A percentile compares a stretch with the other conserved stretches of the same genome.
Conservation (phyloP, 768 basidiomycete species). For the Podaxis pistillaris region DNA sequence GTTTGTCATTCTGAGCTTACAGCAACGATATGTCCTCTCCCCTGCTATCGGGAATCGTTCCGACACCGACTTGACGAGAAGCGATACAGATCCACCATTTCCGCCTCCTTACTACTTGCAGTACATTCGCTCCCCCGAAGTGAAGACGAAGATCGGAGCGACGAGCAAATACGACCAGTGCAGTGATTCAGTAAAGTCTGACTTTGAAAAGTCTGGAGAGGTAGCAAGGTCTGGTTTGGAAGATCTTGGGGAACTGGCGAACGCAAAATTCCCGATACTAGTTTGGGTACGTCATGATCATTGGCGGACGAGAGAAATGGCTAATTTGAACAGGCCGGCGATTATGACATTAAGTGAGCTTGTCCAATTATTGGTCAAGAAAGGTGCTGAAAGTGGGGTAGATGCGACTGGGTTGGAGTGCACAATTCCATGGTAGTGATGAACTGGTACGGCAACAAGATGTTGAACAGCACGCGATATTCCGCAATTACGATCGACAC, state of each 20-base stretch:
- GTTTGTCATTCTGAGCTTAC: background rate
- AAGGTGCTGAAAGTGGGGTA: background rate
- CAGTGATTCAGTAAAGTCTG: background rate
- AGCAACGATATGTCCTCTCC: background rate
- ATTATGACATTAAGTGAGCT: slow-evolving; percentile 5
- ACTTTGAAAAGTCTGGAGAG: background rate
- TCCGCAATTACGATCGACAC: background rate
- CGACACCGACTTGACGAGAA: background rate
- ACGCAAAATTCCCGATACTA: background rate
- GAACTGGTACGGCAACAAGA: slow-evolving; percentile 9
- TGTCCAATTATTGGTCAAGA: no score
- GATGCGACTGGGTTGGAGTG: slow-evolving; percentile 11
- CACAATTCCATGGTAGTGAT: slow-evolving; percentile 5
- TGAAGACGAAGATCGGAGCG: slow-evolving; percentile 9
- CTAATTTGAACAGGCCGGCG: slow-evolving; percentile 1
- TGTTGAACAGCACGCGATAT: slow-evolving; percentile 6
- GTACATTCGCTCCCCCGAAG: background rate
- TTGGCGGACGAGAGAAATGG: background rate
- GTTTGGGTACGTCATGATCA: slow-evolving; percentile 3
- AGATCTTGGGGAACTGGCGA: slow-evolving; percentile 2
- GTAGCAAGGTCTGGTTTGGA: background rate
- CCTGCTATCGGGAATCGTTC: slow-evolving; percentile 3
- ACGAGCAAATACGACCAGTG: background rate
- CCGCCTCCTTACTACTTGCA: slow-evolving; percentile 2
- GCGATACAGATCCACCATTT: slow-evolving; percentile 1